Base-by-base conservation (phyloP, 306 rosid genomes). In the Dalbergia oliveri region DNA sequence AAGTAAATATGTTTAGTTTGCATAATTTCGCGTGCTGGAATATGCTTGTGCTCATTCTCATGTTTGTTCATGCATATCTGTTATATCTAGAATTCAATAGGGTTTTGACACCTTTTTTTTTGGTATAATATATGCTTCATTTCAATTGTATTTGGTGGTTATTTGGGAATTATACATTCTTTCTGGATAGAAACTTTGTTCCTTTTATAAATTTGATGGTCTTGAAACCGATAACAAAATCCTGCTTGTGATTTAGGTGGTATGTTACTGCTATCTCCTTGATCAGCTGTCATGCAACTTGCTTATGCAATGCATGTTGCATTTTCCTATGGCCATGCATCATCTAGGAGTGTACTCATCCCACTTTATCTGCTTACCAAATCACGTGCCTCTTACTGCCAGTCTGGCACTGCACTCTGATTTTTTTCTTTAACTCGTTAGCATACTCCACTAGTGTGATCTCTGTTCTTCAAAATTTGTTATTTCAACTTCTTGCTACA, bases 1-100 rank as follows among this genome's bases (percentile, higher is more conserved):
- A 37, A 44, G 31, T 19, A 15, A 78, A n/a, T 76, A 43, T 49
- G 23, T 45, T 16, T 75, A 39, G 67, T 62, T 82, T 54, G 4
- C 39, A 66, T 10, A 10, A 49, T 53, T 73, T 23, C 31, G 43
- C 35, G 68, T 76, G 41, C 41, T 43, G 33, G 56, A 60, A 50
- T 70, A 63, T 83, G 73, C 76, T 64, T 67, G 75, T 53, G 51
- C 70, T 41, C 18, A 58, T 69, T 44, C 41, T 59, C 47, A 62
- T 77, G 76, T 51, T 80, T 21, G 56, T 15, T 69, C 34, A 35
- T 57, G 35, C 72, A 71, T 61, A 62, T 58, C 59, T 54, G 73
- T 64, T 45, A 12, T 61, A 51, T 39, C 12, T 67, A 39, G 70
- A 33, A 65, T 37, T 75, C 41, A 9, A 53, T 63, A 44, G 33